phyloP scores from a whole-genome alignment of 106 monocot genomes.

The Apostasia ramifera region DNA sequence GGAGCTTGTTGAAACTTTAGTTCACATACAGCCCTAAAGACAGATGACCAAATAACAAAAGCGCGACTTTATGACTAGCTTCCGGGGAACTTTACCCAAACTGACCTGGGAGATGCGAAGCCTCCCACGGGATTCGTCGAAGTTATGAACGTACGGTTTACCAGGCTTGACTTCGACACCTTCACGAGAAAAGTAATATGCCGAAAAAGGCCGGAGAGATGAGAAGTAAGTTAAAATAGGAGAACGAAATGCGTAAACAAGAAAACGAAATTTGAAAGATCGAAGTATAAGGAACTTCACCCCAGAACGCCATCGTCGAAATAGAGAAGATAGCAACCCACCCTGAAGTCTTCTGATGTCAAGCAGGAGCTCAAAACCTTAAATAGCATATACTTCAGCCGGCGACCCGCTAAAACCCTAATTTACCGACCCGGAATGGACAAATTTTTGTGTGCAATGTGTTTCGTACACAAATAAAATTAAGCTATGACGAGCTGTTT shows the following conservation, averaged over 20 bases:
- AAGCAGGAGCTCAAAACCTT: background rate
- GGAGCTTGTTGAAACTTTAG: too few species aligned
- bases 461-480: too few species aligned
- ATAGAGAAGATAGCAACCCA: background rate
- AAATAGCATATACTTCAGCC: background rate
- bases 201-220: background rate
- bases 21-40: background rate
- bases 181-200: constrained; percentile 8
- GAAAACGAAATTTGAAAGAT: background rate
- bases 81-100: background rate
- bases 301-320: constrained; percentile 61
- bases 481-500: too few species aligned
- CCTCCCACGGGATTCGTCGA: constrained; percentile 41
- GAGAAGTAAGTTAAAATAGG: background rate
- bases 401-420: background rate
- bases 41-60: too few species aligned
- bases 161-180: constrained; percentile 81
- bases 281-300: constrained; percentile 14
- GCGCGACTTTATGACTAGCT: too few species aligned
- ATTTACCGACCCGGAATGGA: background rate
- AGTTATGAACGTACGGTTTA: constrained; percentile 57
- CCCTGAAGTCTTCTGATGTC: background rate
- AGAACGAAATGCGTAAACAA: background rate
- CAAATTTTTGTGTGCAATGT: background rate
- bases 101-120: constrained; percentile 82